phyloP scores from a whole-genome alignment of 2,329 filamentous ascomycete genomes.

The Beauveria sp. region DNA sequence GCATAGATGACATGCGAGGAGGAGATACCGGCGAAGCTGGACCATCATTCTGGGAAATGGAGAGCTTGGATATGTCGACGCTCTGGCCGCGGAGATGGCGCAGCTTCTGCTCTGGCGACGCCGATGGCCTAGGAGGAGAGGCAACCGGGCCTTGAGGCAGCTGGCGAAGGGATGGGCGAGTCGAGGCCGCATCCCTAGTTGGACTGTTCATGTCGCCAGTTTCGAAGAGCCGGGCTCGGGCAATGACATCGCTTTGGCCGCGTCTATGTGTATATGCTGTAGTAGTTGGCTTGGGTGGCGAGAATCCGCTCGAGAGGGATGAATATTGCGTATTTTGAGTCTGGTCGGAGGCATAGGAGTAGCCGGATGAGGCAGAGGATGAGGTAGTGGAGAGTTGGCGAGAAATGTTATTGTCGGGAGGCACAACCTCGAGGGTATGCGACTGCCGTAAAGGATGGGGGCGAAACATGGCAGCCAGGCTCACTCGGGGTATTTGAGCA shows the following conservation, averaged over 20 bases:
- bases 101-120: constrained; percentile 27
- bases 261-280: constrained; percentile 50
- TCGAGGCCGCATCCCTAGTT: constrained; percentile 47
- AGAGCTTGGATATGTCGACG: constrained; percentile 51
- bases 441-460: constrained; percentile 51
- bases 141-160: constrained; percentile 57
- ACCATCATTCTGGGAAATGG: constrained; percentile 38
- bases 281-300: constrained; percentile 24
- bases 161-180: constrained; percentile 70
- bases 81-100: constrained; percentile 48
- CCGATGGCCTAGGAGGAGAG: constrained; percentile 26
- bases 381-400: constrained; percentile 64
- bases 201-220: constrained; percentile 34
- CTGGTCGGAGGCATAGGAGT: constrained; percentile 52
- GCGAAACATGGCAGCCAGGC: constrained; percentile 30
- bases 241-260: constrained; percentile 63
- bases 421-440: constrained; percentile 38
- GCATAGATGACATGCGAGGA: constrained; percentile 33
- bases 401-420: constrained; percentile 34
- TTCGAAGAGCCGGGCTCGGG: constrained; percentile 43
- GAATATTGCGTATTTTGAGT: constrained; percentile 59
- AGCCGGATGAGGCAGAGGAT: constrained; percentile 62
- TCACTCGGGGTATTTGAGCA: not conserved
- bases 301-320: constrained; percentile 55
- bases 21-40: constrained; percentile 34